Base-by-base conservation (phyloP, 2,329 filamentous ascomycete genomes). In the Diplodia mutila region DNA sequence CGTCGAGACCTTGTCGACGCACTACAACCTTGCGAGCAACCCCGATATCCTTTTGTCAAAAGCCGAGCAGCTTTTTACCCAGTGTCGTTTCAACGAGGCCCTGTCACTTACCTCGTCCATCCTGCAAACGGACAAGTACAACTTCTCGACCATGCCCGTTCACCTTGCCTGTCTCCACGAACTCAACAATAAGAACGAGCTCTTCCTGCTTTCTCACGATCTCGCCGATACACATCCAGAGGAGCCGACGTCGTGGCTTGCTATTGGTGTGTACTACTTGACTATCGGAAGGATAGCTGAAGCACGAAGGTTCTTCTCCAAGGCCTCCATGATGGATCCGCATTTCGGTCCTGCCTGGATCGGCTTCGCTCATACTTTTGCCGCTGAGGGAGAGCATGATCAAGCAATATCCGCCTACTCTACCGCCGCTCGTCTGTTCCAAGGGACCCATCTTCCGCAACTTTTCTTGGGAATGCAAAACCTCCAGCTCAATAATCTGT, bases 341-440 rank as follows among this genome's bases (percentile, higher is more conserved):
- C 94, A 98, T 80, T 99, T 97, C 74, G 94, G 94, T 0, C 92
- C 95, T 1, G 95, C 95, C 3, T 99, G 95, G 95, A 98, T 99
- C 71, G 95, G 96, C 1, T 99, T 99, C 76, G 95, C 95, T 1
- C 96, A 99, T 78, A 99, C 95, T 0, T 99, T 99, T 77, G 95
- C 95, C 1, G 94, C 93, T 12, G 95, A 99, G 78, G 95, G 95
- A 64, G 95, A 99, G 79, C 94, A 98, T 78, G 95, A 99, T 77
- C 95, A 99, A 80, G 95, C 95, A 57, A 97, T 99, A 70, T 96
- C 94, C 9, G 95, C 96, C 0, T 99, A 99, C 81, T 97, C 92
- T 34, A 99, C 95, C 0, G 95, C 95, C 0, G 94, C 94, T 1
- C 87, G 95, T 48, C 83, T 99, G 0, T 99, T 99, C 80, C 97